A percentile compares a stretch with the other conserved stretches of the same genome.
Conservation (phyloP, 2,329 filamentous ascomycete genomes). For the Fusarium acutatum region DNA sequence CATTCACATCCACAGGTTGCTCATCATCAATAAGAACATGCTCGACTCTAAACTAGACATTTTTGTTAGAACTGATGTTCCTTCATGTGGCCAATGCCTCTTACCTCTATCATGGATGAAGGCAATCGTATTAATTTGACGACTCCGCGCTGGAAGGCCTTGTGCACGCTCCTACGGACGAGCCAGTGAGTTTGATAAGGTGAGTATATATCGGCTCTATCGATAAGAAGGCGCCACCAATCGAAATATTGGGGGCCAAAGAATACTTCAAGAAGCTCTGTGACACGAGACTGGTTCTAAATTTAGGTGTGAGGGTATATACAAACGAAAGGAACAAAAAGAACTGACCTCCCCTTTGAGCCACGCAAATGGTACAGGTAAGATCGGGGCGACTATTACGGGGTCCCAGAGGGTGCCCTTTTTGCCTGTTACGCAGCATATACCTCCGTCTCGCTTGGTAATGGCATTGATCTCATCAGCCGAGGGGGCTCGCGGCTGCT, state of each 20-base stretch:
- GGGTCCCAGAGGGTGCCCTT: background rate
- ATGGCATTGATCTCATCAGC: background rate
- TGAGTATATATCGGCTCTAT: background rate
- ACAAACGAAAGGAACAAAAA: background rate
- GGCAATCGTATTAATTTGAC: background rate
- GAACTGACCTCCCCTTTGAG: background rate
- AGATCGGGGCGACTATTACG: background rate
- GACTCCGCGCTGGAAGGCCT: background rate
- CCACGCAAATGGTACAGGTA: background rate
- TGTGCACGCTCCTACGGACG: rapidly evolving
- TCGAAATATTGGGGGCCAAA: background rate
- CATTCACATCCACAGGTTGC: background rate
- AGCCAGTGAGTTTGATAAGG: background rate
- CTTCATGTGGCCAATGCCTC: rapidly evolving
- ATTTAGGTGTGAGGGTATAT: too few relatives aligned
- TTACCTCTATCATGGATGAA: background rate
- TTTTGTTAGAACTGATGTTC: rapidly evolving
- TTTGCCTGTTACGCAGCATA: background rate
- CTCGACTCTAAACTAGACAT: background rate
- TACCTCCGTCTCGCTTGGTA: background rate
- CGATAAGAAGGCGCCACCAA: background rate
- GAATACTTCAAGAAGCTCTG: background rate
- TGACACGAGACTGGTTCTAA: rapidly evolving
- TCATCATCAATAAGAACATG: background rate
- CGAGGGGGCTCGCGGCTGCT: rapidly evolving